Conservation (phyloP, 2,329 filamentous ascomycete genomes). For the Diaporthe sp. region DNA sequence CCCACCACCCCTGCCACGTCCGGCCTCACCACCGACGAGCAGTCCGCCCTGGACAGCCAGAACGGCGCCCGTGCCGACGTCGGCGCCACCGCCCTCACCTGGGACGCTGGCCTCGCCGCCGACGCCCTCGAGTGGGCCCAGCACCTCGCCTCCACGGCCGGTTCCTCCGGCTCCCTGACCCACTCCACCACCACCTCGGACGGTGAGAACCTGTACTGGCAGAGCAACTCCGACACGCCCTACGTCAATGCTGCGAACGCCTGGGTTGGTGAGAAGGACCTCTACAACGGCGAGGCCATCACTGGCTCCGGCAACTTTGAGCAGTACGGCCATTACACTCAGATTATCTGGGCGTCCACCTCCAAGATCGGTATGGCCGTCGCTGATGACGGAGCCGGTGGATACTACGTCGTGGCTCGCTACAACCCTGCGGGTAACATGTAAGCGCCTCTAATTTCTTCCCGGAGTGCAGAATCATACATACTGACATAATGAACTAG, state of each 20-base stretch:
- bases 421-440: slow-evolving; percentile 37
- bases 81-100: slow-evolving; percentile 32
- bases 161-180: slow-evolving; percentile 28
- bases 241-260: slow-evolving; percentile 32
- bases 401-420: slow-evolving; percentile 37
- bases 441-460: slow-evolving; percentile 24
- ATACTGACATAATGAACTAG: slow-evolving; percentile 9
- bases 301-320: slow-evolving; percentile 33
- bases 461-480: neutral
- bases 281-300: slow-evolving; percentile 37
- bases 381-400: slow-evolving; percentile 34
- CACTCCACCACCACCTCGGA: slow-evolving; percentile 23
- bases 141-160: slow-evolving; percentile 30
- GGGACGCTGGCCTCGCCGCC: slow-evolving; percentile 34
- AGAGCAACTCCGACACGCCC: slow-evolving; percentile 25
- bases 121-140: slow-evolving; percentile 36
- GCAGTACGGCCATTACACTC: slow-evolving; percentile 39
- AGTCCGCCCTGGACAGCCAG: slow-evolving; percentile 33
- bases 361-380: slow-evolving; percentile 37
- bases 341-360: slow-evolving; percentile 37
- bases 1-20: slow-evolving; percentile 13
- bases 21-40: slow-evolving; percentile 32
- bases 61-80: slow-evolving; percentile 35
- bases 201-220: slow-evolving; percentile 40
- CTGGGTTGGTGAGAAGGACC: slow-evolving; percentile 36